Conservation (phyloP, 495 filamentous ascomycete genomes). For the Penicillium psychrofluorescens region DNA sequence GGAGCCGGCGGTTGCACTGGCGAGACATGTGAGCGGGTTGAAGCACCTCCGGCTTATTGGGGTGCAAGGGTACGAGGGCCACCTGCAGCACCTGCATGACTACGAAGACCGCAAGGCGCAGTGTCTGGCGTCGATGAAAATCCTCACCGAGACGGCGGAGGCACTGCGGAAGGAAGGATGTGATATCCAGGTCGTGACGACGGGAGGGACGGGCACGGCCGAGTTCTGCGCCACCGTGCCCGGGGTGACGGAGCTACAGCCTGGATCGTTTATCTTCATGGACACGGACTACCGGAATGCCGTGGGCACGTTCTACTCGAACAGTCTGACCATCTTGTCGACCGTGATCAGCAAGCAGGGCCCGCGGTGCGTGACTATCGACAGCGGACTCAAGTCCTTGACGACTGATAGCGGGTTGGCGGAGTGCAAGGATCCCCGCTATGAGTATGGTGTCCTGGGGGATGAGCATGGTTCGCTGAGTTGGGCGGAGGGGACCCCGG, state of each 20-base stretch:
- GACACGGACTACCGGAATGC: constrained; percentile 34
- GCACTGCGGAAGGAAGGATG: constrained; percentile 21
- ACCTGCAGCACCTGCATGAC: constrained; percentile 29
- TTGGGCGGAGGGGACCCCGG: constrained; percentile 22
- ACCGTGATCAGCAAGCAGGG: constrained; percentile 32
- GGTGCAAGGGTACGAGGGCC: constrained; percentile 31
- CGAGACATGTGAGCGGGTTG: constrained; percentile 14
- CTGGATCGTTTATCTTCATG: constrained; percentile 37
- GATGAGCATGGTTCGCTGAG: constrained; percentile 30
- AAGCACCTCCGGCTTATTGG: constrained; percentile 23
- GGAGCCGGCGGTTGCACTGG: constrained; percentile 20
- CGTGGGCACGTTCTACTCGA: constrained; percentile 28
- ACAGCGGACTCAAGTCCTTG: constrained; percentile 29
- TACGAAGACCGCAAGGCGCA: constrained; percentile 20
- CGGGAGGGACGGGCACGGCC: constrained; percentile 28
- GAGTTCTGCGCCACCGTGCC: constrained; percentile 33
- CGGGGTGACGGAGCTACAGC: constrained; percentile 31
- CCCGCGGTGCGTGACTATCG: constrained; percentile 24
- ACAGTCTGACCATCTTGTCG: constrained; percentile 27
- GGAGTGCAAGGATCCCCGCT: constrained; percentile 27
- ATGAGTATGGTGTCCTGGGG: constrained; percentile 24
- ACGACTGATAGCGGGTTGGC: constrained; percentile 33
- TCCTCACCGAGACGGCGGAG: constrained; percentile 21
- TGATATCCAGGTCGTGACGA: constrained; percentile 27
- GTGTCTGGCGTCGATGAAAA: constrained; percentile 25